A percentile compares a stretch with the other conserved stretches of the same genome.
Evolutionary conservation across 2,329 filamentous ascomycete genomes (phyloP).

Genomic region (Nothopassalora personata): DNA sequence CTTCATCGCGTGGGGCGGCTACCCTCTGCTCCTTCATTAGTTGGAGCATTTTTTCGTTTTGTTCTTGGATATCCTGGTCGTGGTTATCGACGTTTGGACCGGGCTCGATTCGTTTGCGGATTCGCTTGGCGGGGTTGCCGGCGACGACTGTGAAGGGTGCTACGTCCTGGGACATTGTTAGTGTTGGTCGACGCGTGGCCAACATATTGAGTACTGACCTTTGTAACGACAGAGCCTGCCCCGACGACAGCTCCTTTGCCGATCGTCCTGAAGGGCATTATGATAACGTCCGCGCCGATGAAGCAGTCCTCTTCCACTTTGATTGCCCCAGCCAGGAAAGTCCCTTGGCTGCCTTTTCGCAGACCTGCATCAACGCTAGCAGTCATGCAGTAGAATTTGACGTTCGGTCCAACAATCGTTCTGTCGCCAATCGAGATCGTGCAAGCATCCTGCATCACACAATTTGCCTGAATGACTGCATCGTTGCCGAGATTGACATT

Average conservation of each 20-base stretch:
- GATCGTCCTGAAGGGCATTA: slow-evolving; percentile 53
- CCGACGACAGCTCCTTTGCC: slow-evolving; percentile 50
- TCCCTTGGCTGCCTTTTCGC: slow-evolving; percentile 67
- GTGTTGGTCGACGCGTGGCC: not conserved
- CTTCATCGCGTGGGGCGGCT: not conserved
- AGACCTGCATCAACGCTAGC: slow-evolving; percentile 67
- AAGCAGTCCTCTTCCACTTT: slow-evolving; percentile 69
- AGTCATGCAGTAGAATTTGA: slow-evolving; percentile 75
- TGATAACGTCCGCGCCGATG: slow-evolving; percentile 58
- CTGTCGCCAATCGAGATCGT: slow-evolving; percentile 75
- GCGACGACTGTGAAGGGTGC: slow-evolving; percentile 43
- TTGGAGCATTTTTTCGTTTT: slow-evolving; percentile 23
- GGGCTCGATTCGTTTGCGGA: slow-evolving; percentile 23
- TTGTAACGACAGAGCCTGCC: slow-evolving; percentile 52
- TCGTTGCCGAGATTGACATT: slow-evolving; percentile 85
- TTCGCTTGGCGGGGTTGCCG: slow-evolving; percentile 39
- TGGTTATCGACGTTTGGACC: slow-evolving; percentile 23
- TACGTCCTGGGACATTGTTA: slow-evolving; percentile 36
- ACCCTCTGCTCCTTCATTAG: slow-evolving; percentile 1
- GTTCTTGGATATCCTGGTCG: slow-evolving; percentile 24
- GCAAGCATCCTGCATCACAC: slow-evolving; percentile 80
- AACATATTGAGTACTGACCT: slow-evolving; percentile 37
- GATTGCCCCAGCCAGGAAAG: slow-evolving; percentile 65
- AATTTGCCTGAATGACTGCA: slow-evolving; percentile 76
- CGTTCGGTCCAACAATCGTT: slow-evolving; percentile 67